These are phyloP conservation scores for Carex pumila DNA, from an alignment of 176 grass and related monocot genomes.

Conservation along the genomic window DNA sequence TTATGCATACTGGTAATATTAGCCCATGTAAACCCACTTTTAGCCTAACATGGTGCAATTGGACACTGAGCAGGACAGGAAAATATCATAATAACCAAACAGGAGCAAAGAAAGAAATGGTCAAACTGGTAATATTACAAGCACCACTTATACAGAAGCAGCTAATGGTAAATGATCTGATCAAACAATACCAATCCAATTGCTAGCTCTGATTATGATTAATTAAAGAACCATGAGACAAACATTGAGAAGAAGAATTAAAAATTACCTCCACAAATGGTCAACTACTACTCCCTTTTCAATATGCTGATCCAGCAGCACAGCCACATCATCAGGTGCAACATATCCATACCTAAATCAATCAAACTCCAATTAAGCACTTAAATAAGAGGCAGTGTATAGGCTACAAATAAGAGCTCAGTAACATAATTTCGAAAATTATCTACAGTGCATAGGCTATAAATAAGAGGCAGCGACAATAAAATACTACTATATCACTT, in stretches of 20 bases:
- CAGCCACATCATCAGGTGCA: constrained; percentile 81
- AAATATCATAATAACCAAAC: background rate
- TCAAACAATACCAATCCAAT: background rate
- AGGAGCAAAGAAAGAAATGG: constrained; percentile 11
- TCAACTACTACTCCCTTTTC: constrained; percentile 66
- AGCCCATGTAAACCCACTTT: background rate
- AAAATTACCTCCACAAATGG: constrained; percentile 73
- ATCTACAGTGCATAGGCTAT: background rate
- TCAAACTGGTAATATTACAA: background rate
- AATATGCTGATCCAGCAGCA: constrained; percentile 70
- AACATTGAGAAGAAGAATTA: background rate
- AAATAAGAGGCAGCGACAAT: background rate
- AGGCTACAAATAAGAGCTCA: background rate
- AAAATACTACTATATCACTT: background rate
- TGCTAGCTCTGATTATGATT: background rate
- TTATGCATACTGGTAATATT: background rate
- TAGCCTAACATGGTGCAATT: background rate
- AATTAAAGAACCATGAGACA: background rate
- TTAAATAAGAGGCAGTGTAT: no score
- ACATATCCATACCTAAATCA: constrained; percentile 96
- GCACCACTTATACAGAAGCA: background rate
- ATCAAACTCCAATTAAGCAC: constrained; percentile 28
- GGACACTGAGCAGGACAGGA: background rate
- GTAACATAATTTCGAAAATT: background rate
- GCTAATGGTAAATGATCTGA: background rate